phyloP scores from a whole-genome alignment of 1,139 yeast species.

The Saccharomyces hybrid region DNA sequence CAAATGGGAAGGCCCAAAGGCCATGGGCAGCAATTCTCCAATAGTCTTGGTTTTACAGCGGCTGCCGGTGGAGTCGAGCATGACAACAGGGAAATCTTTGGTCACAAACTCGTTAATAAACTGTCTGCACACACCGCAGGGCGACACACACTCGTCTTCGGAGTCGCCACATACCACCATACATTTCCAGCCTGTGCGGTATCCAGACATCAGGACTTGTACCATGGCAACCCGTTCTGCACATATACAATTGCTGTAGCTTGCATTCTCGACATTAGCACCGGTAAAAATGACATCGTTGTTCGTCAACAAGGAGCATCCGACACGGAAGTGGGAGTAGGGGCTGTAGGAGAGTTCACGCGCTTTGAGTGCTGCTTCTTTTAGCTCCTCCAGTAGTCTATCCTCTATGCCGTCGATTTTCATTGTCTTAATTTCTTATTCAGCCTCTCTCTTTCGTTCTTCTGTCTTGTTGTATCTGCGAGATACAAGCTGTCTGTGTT shows the following conservation, averaged over 20 bases:
- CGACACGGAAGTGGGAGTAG: slow-evolving; percentile 81
- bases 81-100: slow-evolving; percentile 43
- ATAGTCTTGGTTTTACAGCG: slow-evolving; percentile 40
- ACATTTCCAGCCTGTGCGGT: slow-evolving; percentile 25
- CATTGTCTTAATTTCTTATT: neutral
- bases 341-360: slow-evolving; percentile 61
- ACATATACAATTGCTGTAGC: slow-evolving; percentile 81
- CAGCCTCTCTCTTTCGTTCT: neutral
- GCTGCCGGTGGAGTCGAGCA: slow-evolving; percentile 51
- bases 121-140: slow-evolving; percentile 94
- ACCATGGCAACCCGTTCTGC: slow-evolving; percentile 82
- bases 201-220: slow-evolving; percentile 43
- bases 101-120: slow-evolving; percentile 65
- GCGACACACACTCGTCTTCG: slow-evolving; percentile 53
- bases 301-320: slow-evolving; percentile 58
- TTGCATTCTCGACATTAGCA: slow-evolving; percentile 89
- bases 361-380: slow-evolving; percentile 30
- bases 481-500: neutral
- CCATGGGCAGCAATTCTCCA: slow-evolving; percentile 64
- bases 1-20: slow-evolving; percentile 62
- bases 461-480: neutral
- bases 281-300: slow-evolving; percentile 50
- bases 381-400: neutral
- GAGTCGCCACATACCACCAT: slow-evolving; percentile 60
- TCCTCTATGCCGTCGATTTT: neutral